Evolutionary conservation across 495 filamentous ascomycete genomes (phyloP).

Genomic region (Schizothecium vesticola): DNA sequence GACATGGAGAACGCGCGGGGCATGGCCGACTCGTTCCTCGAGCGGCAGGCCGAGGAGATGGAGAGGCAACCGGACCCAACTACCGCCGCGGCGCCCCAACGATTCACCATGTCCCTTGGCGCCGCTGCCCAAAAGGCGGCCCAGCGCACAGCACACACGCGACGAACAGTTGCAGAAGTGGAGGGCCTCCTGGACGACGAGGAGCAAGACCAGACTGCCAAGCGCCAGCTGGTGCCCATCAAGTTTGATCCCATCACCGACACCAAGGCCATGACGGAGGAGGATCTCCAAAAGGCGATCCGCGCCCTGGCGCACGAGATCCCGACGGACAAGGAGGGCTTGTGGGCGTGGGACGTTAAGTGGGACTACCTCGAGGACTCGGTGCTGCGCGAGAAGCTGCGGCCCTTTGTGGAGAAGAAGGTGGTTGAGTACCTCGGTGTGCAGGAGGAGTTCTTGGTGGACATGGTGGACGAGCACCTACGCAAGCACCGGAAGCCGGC

Average conservation of each 20-base stretch:
- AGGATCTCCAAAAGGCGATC: constrained; percentile 75
- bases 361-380: constrained; percentile 91
- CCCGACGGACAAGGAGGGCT: constrained; percentile 74
- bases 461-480: constrained; percentile 85
- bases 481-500: constrained; percentile 69
- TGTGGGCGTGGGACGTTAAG: constrained; percentile 88
- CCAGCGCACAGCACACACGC: constrained; percentile 56
- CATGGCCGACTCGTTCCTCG: constrained; percentile 91
- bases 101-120: constrained; percentile 90
- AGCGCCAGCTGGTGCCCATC: constrained; percentile 83
- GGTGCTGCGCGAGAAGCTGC: constrained; percentile 78
- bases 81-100: constrained; percentile 61
- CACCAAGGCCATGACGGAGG: constrained; percentile 66
- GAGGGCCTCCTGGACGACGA: constrained; percentile 93
- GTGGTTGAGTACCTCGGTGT: constrained; percentile 94
- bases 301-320: constrained; percentile 83
- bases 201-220: constrained; percentile 67
- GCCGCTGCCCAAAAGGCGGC: constrained; percentile 78
- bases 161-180: constrained; percentile 85
- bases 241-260: constrained; percentile 74
- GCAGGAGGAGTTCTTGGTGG: constrained; percentile 92
- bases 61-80: constrained; percentile 51
- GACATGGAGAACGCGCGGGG: constrained; percentile 74
- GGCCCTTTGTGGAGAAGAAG: constrained; percentile 96
- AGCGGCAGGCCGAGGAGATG: constrained; percentile 80